phyloP scores from a whole-genome alignment of 768 basidiomycete genomes.

The Suillus alpinus region DNA sequence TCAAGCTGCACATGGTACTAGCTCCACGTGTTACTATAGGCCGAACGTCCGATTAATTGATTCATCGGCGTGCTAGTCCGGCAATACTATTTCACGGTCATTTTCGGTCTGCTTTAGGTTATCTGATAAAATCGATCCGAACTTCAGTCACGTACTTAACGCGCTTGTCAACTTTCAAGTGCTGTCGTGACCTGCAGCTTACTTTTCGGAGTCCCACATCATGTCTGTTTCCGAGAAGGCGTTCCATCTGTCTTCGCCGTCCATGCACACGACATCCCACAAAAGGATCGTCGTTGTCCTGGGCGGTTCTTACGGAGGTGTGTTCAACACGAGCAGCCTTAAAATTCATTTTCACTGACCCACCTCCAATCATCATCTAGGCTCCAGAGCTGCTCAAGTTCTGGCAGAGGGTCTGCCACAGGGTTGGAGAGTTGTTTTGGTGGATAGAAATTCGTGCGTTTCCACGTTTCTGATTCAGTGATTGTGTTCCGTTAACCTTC shows the following conservation, averaged over 20 bases:
- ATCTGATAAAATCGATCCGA: too few relatives aligned
- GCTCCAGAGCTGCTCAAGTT: constrained; percentile 46
- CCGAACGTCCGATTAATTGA: too few relatives aligned
- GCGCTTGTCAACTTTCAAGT: background rate
- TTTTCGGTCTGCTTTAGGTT: too few relatives aligned
- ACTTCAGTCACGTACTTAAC: background rate
- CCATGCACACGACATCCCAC: background rate
- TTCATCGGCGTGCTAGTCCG: too few relatives aligned
- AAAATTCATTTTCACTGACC: constrained; percentile 5
- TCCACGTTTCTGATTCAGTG: background rate
- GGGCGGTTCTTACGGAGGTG: constrained; percentile 57
- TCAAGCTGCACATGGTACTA: too few relatives aligned
- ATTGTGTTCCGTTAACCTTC: background rate
- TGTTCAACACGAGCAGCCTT: constrained; percentile 11
- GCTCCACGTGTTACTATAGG: too few relatives aligned
- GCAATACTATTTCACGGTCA: too few relatives aligned
- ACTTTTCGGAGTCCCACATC: background rate
- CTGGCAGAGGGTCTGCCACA: constrained; percentile 48
- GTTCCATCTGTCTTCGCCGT: background rate
- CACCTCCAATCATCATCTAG: constrained; percentile 23
- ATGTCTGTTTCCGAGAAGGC: background rate
- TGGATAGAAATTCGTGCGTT: constrained; percentile 59
- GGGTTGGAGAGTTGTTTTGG: constrained; percentile 52
- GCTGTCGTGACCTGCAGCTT: background rate
- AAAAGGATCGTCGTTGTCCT: constrained; percentile 48